Evolutionary conservation across 2,329 filamentous ascomycete species (phyloP), one percentile per base, ranked within the genome.

Genomic region (Polytolypa hystricis): DNA sequence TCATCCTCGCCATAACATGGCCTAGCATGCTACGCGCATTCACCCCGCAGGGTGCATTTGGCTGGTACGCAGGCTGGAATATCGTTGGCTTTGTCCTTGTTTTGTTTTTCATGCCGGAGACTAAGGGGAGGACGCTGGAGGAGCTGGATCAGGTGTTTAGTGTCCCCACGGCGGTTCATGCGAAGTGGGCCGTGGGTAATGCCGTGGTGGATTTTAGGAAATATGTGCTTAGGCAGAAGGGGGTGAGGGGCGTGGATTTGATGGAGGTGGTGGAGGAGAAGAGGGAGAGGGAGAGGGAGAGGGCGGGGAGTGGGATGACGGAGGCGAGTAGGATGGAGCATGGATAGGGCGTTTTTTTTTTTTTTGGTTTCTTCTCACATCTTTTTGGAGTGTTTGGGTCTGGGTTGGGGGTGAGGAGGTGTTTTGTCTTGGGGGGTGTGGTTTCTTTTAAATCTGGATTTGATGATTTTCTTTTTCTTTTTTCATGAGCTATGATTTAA

Each of bases 121-220:
- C 60, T 0, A 62, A 62, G 37, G 53, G 53, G 2, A 58, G 56
- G 40, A 65, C 62, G 1, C 54, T 67, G 1, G 64, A 67, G 36
- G 64, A 67, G 42, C 47, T 71, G 30, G 67, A 71, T 43, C 65
- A 72, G 45, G 67, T 74, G 11, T 75, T 74, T 49, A 62, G 59
- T 1, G 66, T 74, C 1, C 63, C 69, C 0, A 71, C 66, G 2
- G 48, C 53, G 9, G 50, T 62, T 19, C 63, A 66, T 49, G 61
- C 55, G 4, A 43, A 42, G 30, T 65, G 60, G 48, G 59, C 59
- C 1, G 29, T 61, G 32, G 49, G 57, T 12, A 57, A 63, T 44
- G 51, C 61, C 30, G 48, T 50, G 2, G 61, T 56, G 29, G 56
- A 60, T 30, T 30, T 57, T 6, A 52, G 56, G 27, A 47, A 56